Percentiles rank a stretch among this genome's conserved stretches.
Conservation (phyloP, 2,329 filamentous ascomycete species). For the Trichoderma lentiforme region DNA sequence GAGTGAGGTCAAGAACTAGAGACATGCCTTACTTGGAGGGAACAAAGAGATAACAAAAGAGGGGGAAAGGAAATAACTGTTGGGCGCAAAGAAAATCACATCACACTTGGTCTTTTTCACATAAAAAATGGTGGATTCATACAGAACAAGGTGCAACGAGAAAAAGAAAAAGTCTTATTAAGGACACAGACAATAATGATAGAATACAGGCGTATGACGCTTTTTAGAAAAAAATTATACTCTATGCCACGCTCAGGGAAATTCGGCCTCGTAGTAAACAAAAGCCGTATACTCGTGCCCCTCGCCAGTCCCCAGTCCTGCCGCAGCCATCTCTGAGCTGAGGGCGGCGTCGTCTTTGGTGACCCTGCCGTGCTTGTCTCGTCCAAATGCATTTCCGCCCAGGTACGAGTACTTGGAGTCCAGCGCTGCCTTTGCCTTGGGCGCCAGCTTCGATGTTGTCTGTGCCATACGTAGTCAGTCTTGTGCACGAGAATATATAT, state of each 20-base stretch:
- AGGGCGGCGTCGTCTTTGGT: slow-evolving; percentile 82
- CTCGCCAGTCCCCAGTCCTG: slow-evolving; percentile 63
- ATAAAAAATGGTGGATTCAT: background rate
- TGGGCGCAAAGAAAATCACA: background rate
- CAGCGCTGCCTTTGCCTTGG: slow-evolving; percentile 74
- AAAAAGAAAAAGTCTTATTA: background rate
- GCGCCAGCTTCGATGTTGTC: slow-evolving; percentile 77
- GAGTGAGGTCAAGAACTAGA: slow-evolving; percentile 9
- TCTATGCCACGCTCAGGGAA: slow-evolving; percentile 42
- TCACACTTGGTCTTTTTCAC: background rate
- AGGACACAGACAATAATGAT: slow-evolving; percentile 25
- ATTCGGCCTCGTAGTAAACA: slow-evolving; percentile 94
- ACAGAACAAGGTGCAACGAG: background rate
- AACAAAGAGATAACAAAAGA: slow-evolving; percentile 24
- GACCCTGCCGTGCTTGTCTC: slow-evolving; percentile 89
- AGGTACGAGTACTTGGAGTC: slow-evolving; percentile 87
- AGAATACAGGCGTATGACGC: slow-evolving; percentile 21
- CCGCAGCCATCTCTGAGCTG: slow-evolving; percentile 79
- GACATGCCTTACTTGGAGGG: too few species aligned
- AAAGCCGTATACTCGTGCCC: slow-evolving; percentile 89
- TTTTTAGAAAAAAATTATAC: slow-evolving; percentile 3
- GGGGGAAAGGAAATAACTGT: slow-evolving; percentile 22
- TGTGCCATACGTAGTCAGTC: slow-evolving; percentile 37
- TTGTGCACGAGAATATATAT: background rate
- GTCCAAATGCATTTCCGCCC: slow-evolving; percentile 87